These are phyloP conservation scores for Crithidia bombi DNA, from an alignment of 208 protist genomes.

Conservation along the genomic window DNA sequence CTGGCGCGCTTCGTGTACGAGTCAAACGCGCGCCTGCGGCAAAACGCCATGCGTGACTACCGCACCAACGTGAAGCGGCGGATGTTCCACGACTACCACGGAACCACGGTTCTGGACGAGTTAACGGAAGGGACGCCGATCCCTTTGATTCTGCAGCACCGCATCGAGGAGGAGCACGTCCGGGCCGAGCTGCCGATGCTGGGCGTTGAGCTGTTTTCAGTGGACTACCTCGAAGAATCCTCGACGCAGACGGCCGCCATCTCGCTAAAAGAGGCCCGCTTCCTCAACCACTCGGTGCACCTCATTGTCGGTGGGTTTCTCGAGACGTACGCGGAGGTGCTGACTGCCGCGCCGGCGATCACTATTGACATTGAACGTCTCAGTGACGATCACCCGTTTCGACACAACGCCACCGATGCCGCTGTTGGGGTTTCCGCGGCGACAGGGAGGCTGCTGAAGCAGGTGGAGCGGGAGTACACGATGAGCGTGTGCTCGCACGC, in stretches of 20 bases:
- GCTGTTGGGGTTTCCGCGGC: constrained; percentile 7
- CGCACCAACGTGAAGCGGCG: constrained; percentile 46
- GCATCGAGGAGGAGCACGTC: constrained; percentile 50
- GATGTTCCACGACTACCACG: constrained; percentile 27
- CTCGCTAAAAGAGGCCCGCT: constrained; percentile 67
- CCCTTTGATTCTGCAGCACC: constrained; percentile 37
- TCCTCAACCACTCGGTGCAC: constrained; percentile 70
- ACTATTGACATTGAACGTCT: constrained; percentile 20
- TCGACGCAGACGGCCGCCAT: constrained; percentile 66
- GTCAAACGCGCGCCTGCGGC: constrained; percentile 52
- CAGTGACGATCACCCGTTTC: constrained; percentile 7
- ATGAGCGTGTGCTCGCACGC: constrained; percentile 36
- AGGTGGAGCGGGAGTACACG: constrained; percentile 51
- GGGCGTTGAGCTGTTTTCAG: constrained; percentile 58
- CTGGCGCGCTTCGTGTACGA: constrained; percentile 75
- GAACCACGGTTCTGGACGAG: constrained; percentile 7
- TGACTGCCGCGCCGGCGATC: constrained; percentile 16
- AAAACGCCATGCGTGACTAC: constrained; percentile 32
- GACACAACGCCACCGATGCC: constrained; percentile 8
- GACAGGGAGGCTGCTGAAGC: constrained; percentile 25
- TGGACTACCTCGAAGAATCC: constrained; percentile 79
- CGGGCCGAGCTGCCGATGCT: constrained; percentile 56
- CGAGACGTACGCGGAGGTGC: constrained; percentile 42
- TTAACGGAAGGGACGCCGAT: constrained; percentile 41
- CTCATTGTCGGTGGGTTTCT: constrained; percentile 50